phyloP scores from a whole-genome alignment of 2,329 filamentous ascomycete species.

The Colletotrichum simmondsii region DNA sequence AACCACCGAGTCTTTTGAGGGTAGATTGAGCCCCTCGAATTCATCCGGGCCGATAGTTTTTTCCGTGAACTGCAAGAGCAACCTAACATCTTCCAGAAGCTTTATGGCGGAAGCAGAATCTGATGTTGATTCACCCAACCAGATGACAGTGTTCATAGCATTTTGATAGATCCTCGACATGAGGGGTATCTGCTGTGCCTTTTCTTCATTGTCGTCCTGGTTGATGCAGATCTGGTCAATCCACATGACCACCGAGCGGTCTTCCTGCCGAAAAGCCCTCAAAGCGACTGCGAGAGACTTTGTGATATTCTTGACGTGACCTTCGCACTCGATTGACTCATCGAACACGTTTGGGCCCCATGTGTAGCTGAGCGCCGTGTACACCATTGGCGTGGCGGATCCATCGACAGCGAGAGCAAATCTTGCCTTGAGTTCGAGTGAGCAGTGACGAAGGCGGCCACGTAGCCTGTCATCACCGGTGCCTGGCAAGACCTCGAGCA shows the following conservation, averaged over 20 bases:
- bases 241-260: constrained; percentile 21
- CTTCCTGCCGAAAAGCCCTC: background rate
- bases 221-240: constrained; percentile 36
- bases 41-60: background rate
- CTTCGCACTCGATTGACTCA: background rate
- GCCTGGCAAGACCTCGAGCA: constrained; percentile 5
- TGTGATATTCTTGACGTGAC: background rate
- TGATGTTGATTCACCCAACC: constrained; percentile 37
- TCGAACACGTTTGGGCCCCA: background rate
- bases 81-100: constrained; percentile 1
- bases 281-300: constrained; percentile 11
- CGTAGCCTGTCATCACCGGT: background rate
- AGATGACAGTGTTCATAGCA: constrained; percentile 19
- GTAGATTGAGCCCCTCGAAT: background rate
- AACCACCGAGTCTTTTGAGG: background rate
- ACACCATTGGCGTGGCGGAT: background rate
- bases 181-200: constrained; percentile 28
- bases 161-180: constrained; percentile 32
- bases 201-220: constrained; percentile 25
- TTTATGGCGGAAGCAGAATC: constrained; percentile 37
- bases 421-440: background rate
- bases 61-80: constrained; percentile 6
- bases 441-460: constrained; percentile 7
- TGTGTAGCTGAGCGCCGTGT: constrained; percentile 17
- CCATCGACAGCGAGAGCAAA: background rate